Evolutionary conservation across 2,329 filamentous ascomycete genomes (phyloP).

Genomic region (Pseudogymnoascus sp.): DNA sequence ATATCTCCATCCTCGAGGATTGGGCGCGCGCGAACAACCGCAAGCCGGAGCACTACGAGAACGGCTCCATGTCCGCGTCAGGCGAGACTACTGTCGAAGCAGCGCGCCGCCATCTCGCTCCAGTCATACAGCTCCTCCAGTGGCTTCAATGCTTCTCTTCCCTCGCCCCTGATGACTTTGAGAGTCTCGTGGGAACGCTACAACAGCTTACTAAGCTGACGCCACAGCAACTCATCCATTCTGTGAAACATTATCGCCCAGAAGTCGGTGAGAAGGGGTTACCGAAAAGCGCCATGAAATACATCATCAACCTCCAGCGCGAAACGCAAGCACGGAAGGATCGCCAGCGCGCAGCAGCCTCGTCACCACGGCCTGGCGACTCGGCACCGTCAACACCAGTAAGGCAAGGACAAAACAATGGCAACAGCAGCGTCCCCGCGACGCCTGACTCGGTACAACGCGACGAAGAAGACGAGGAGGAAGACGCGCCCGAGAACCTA

Average conservation of each 20-base stretch:
- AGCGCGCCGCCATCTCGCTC: conserved; percentile 74
- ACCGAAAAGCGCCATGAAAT: conserved; percentile 80
- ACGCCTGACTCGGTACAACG: conserved; percentile 26
- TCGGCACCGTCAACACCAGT: conserved; percentile 38
- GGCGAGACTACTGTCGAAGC: conserved; percentile 84
- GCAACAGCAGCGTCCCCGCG: conserved; percentile 36
- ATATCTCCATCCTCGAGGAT: conserved; percentile 88
- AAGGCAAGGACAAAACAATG: conserved; percentile 23
- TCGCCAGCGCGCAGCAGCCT: conserved; percentile 40
- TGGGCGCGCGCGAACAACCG: conserved; percentile 93
- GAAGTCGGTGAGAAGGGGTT: conserved; percentile 93
- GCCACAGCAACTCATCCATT: conserved; percentile 82
- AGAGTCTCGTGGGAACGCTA: conserved; percentile 78
- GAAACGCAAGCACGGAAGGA: conserved; percentile 57
- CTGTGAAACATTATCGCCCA: conserved; percentile 84
- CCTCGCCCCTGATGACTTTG: conserved; percentile 73
- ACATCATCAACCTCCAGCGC: conserved; percentile 70
- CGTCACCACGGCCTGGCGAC: conserved; percentile 32
- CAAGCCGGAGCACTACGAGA: conserved; percentile 90
- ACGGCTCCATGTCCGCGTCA: conserved; percentile 74
- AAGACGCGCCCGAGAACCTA: conserved; percentile 64
- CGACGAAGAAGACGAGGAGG: conserved; percentile 42
- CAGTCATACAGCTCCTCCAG: conserved; percentile 86
- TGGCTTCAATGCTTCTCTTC: conserved; percentile 98
- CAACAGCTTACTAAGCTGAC: conserved; percentile 80